These are phyloP conservation scores for Grosmannia clavigera DNA, from an alignment of 2,329 filamentous ascomycete species.

Conservation along the genomic window DNA sequence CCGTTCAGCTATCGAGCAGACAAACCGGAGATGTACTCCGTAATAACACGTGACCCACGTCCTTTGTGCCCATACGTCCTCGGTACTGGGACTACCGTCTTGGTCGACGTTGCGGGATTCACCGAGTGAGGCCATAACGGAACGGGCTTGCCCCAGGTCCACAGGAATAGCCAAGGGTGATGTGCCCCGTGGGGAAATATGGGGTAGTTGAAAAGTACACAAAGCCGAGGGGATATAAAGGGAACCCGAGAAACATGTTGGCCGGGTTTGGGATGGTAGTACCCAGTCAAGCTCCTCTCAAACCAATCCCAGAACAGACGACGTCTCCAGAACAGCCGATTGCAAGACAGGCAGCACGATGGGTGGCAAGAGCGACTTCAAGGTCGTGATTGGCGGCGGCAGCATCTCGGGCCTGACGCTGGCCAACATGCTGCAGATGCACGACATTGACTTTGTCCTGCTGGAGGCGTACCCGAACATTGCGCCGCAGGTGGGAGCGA, in stretches of 20 bases:
- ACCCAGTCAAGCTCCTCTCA: not conserved
- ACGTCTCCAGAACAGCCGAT: too few relatives aligned
- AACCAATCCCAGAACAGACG: not conserved
- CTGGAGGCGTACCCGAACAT: conserved; percentile 30
- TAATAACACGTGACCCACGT: not conserved
- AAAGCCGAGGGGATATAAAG: not conserved
- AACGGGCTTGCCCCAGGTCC: not conserved
- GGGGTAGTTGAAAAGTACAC: not conserved
- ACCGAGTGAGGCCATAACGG: not conserved
- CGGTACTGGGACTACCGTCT: not conserved
- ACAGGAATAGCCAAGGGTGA: not conserved
- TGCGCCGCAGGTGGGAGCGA: conserved; percentile 32
- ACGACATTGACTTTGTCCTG: conserved; percentile 34
- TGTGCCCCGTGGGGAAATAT: not conserved
- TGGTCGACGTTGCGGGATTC: not conserved
- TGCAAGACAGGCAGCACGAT: not conserved
- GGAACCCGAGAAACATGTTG: not conserved
- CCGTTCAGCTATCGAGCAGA: not conserved
- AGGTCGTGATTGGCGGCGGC: conserved; percentile 35
- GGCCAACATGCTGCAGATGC: conserved; percentile 30
- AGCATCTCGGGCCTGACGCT: conserved; percentile 34
- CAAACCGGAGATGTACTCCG: not conserved
- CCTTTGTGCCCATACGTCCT: not conserved
- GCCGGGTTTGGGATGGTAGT: not conserved
- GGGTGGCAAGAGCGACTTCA: conserved; percentile 13